A percentile compares a stretch with the other conserved stretches of the same genome.
Conservation (phyloP, 1,284 basidiomycete genomes). For the Kwoniella shivajii region DNA sequence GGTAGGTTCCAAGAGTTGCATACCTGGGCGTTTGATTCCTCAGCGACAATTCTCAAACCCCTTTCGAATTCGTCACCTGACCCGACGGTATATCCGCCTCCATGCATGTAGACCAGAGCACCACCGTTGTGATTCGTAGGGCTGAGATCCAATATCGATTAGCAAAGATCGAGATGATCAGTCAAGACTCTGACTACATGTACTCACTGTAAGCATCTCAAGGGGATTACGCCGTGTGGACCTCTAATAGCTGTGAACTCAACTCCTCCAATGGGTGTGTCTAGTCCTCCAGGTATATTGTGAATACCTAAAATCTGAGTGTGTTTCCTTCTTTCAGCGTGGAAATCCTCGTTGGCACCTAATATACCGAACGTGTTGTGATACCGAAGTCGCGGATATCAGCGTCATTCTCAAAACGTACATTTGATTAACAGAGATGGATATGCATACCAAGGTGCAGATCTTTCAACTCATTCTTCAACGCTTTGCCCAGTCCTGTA, state of each 20-base stretch:
- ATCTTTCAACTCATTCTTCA: neutral
- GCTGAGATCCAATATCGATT: neutral
- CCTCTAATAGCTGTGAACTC: slow-evolving; percentile 3
- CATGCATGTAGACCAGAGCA: slow-evolving; percentile 4
- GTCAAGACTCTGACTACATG: no score
- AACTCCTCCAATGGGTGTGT: neutral
- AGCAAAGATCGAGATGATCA: neutral
- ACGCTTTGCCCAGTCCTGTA: neutral
- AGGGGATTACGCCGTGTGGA: neutral
- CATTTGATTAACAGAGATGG: neutral
- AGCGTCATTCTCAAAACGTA: no score
- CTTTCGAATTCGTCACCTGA: slow-evolving; percentile 2
- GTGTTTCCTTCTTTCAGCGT: slow-evolving; percentile 1
- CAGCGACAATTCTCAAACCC: neutral
- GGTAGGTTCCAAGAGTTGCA: neutral
- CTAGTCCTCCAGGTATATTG: neutral
- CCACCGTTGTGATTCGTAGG: neutral
- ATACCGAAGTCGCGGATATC: no score
- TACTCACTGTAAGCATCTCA: neutral
- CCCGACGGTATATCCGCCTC: slow-evolving; percentile 3
- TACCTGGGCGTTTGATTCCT: slow-evolving; percentile 2
- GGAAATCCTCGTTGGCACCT: slow-evolving; percentile 4
- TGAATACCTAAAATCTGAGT: neutral
- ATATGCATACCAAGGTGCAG: neutral
- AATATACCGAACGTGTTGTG: no score